Evolutionary conservation across 441 rosid species (phyloP).

Genomic region (Erodium trifolium): DNA sequence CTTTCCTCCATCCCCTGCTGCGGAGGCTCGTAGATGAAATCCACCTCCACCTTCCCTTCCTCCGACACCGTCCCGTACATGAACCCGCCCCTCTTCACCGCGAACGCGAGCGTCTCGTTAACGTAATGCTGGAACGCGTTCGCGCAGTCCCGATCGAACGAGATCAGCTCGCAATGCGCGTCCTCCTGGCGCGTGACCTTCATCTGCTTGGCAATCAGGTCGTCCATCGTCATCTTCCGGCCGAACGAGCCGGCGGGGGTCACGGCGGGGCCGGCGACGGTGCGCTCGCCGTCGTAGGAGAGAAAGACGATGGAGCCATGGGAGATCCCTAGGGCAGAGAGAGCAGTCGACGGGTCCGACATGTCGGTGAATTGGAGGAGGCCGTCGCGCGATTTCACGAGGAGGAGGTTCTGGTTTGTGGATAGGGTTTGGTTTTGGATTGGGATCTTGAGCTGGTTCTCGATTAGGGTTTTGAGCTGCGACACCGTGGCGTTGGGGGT

Average conservation of each 20-base stretch:
- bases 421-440: conserved; percentile 70
- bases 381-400: conserved; percentile 54
- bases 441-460: conserved; percentile 77
- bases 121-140: conserved; percentile 73
- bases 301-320: conserved; percentile 77
- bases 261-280: conserved; percentile 56
- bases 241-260: conserved; percentile 88
- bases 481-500: conserved; percentile 43
- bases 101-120: conserved; percentile 71
- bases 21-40: conserved; percentile 89
- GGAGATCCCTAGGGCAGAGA: conserved; percentile 52
- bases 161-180: conserved; percentile 76
- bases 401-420: conserved; percentile 59
- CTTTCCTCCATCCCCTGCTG: conserved; percentile 72
- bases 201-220: conserved; percentile 85
- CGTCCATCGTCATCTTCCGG: conserved; percentile 97
- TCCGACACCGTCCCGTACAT: conserved; percentile 76
- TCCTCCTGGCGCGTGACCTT: conserved; percentile 70
- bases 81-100: conserved; percentile 76
- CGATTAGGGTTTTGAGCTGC: conserved; percentile 69
- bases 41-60: conserved; percentile 68
- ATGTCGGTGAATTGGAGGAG: conserved; percentile 53
- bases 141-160: conserved; percentile 80
- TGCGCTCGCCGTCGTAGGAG: conserved; percentile 72
- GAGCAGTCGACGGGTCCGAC: conserved; percentile 43